Conservation (phyloP, 495 filamentous ascomycete genomes). For the Pseudevernia furfuracea region DNA sequence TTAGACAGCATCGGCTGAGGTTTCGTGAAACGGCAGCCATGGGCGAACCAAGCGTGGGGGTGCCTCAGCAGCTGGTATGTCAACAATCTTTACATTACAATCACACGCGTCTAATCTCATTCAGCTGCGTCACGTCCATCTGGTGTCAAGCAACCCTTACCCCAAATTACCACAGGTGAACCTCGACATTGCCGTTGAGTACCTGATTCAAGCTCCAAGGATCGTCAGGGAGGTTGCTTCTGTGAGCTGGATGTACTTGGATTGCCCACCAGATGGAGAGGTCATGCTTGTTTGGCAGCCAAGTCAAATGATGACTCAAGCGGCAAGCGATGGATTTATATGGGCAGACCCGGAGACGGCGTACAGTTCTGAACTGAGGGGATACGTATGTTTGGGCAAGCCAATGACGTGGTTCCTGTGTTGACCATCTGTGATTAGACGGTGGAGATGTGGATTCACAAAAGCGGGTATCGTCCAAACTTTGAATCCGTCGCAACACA, state of each 20-base stretch:
- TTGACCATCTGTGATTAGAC: slow-evolving; percentile 35
- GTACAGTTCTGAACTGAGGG: slow-evolving; percentile 61
- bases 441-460: slow-evolving; percentile 78
- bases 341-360: slow-evolving; percentile 75
- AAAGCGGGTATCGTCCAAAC: slow-evolving; percentile 62
- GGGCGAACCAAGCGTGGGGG: slow-evolving; percentile 58
- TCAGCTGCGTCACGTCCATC: slow-evolving; percentile 79
- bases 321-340: slow-evolving; percentile 83
- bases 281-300: slow-evolving; percentile 86
- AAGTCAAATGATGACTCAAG: slow-evolving; percentile 54
- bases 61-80: slow-evolving; percentile 55
- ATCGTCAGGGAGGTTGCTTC: slow-evolving; percentile 66
- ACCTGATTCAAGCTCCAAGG: slow-evolving; percentile 69
- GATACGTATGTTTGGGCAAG: slow-evolving; percentile 54
- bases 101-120: slow-evolving; percentile 8
- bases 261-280: slow-evolving; percentile 69
- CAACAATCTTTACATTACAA: slow-evolving; percentile 4
- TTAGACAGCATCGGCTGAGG: background rate
- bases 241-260: slow-evolving; percentile 87
- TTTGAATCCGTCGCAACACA: slow-evolving; percentile 65
- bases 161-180: slow-evolving; percentile 58
- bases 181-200: slow-evolving; percentile 63
- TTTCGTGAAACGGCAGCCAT: slow-evolving; percentile 34
- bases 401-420: background rate
- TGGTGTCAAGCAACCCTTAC: slow-evolving; percentile 69